phyloP scores from a whole-genome alignment of 2,329 filamentous ascomycete species.

The Coniella vitis region DNA sequence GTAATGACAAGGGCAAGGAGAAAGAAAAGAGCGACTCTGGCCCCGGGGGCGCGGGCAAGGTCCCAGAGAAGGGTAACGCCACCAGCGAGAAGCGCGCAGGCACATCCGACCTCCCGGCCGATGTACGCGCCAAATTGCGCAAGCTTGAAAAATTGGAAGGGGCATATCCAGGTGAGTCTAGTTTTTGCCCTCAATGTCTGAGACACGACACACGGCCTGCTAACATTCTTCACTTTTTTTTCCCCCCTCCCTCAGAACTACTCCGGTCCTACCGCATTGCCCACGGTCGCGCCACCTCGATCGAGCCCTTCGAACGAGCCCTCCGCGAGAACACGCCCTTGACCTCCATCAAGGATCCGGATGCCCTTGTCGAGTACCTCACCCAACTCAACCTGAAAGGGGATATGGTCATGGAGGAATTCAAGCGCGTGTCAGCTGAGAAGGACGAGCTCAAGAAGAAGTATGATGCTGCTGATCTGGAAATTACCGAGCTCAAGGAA shows the following conservation, averaged over 20 bases:
- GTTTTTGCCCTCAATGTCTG: not conserved
- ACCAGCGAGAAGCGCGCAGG: constrained; percentile 9
- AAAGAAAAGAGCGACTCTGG: constrained; percentile 5
- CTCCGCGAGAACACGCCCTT: constrained; percentile 89
- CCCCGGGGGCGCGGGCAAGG: constrained; percentile 18
- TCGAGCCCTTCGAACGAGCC: constrained; percentile 88
- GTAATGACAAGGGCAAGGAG: not conserved
- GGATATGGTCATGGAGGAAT: constrained; percentile 89
- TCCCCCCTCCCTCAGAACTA: constrained; percentile 51
- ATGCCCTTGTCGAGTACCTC: constrained; percentile 81
- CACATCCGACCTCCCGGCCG: constrained; percentile 57
- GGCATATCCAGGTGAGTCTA: constrained; percentile 67
- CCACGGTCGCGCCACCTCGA: constrained; percentile 75
- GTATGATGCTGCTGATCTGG: constrained; percentile 48
- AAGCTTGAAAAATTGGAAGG: constrained; percentile 87
- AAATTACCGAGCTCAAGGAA: constrained; percentile 31
- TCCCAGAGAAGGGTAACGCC: constrained; percentile 16
- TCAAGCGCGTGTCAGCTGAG: constrained; percentile 79
- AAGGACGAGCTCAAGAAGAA: constrained; percentile 75
- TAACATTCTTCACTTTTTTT: not conserved
- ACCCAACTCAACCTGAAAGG: constrained; percentile 78
- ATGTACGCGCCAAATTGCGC: constrained; percentile 68
- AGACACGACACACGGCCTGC: constrained; percentile 7
- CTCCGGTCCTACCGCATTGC: constrained; percentile 87
- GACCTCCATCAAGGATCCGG: constrained; percentile 79